These are phyloP conservation scores for Aspergillus ochraceoroseus DNA, from an alignment of 2,329 filamentous ascomycete species.

Conservation along the genomic window DNA sequence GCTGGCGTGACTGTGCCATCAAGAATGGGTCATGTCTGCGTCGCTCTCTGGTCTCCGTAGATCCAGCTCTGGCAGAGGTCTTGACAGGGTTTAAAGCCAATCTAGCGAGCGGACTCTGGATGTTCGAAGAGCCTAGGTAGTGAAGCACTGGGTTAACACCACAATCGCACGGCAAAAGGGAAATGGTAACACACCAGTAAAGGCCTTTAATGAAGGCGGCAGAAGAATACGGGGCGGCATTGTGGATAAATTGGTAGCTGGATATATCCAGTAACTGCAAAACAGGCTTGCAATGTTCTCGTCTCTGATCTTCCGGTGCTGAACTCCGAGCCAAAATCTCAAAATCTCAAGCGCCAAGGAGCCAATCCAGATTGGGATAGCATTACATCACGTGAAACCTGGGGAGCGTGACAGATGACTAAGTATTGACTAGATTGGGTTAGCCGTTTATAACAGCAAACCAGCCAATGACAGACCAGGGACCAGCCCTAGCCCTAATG, in stretches of 20 bases:
- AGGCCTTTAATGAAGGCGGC: conserved; percentile 55
- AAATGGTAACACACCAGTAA: conserved; percentile 52
- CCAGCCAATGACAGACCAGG: conserved; percentile 13
- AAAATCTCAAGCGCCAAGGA: conserved; percentile 29
- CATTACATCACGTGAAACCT: conserved; percentile 17
- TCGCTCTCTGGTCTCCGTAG: conserved; percentile 59
- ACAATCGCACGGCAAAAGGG: conserved; percentile 17
- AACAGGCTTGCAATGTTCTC: conserved; percentile 1
- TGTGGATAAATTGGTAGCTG: no score
- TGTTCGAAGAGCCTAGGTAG: conserved; percentile 27
- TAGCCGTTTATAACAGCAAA: no score
- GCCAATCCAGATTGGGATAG: conserved; percentile 24
- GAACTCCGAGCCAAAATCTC: conserved; percentile 9
- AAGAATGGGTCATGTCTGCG: conserved; percentile 74
- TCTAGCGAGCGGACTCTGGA: conserved; percentile 45
- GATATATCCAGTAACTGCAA: conserved; percentile 14
- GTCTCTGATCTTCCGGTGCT: not conserved
- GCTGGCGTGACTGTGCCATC: conserved; percentile 72
- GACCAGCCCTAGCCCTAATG: conserved; percentile 39
- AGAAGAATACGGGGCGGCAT: conserved; percentile 66
- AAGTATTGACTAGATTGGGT: not conserved
- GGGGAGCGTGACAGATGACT: conserved; percentile 10
- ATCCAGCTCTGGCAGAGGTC: conserved; percentile 59
- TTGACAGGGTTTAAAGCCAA: conserved; percentile 51
- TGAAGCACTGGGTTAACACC: conserved; percentile 3